Evolutionary conservation across 1,284 basidiomycete genomes (phyloP).

Genomic region (Puccinia hordei): DNA sequence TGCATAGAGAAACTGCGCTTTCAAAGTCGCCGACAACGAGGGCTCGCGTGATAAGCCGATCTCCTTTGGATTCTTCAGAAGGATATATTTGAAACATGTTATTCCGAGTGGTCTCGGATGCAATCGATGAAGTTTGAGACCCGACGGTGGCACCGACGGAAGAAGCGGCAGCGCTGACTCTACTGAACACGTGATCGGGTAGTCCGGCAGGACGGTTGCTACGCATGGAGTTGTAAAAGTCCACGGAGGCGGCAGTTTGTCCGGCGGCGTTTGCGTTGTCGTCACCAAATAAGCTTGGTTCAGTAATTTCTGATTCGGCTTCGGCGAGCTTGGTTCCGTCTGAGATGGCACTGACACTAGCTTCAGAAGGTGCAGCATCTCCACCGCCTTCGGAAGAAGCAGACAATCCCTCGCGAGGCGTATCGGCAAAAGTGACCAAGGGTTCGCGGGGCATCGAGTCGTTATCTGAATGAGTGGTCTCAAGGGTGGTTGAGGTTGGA

Average conservation of each 20-base stretch:
- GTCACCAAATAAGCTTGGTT: constrained; percentile 82
- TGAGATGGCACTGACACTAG: constrained; percentile 68
- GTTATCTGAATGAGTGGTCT: constrained; percentile 65
- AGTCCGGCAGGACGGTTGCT: constrained; percentile 27
- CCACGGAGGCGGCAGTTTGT: constrained; percentile 66
- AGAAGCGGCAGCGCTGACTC: constrained; percentile 51
- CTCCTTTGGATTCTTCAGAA: constrained; percentile 78
- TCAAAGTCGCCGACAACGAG: constrained; percentile 92
- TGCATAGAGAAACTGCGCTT: constrained; percentile 85
- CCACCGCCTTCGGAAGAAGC: constrained; percentile 60
- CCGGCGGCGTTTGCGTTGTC: constrained; percentile 64
- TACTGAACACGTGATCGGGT: constrained; percentile 45
- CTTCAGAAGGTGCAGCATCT: constrained; percentile 71
- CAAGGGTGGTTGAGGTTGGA: constrained; percentile 75
- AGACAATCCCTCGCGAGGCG: constrained; percentile 54
- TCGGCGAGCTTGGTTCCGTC: constrained; percentile 66
- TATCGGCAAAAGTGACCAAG: constrained; percentile 60
- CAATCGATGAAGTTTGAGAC: constrained; percentile 68
- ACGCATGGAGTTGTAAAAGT: constrained; percentile 82
- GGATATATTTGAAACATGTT: constrained; percentile 92
- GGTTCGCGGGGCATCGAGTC: constrained; percentile 55
- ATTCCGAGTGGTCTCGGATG: constrained; percentile 71
- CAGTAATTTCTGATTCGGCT: constrained; percentile 65
- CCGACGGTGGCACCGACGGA: constrained; percentile 64
- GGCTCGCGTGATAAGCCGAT: constrained; percentile 85